Conservation (phyloP, 306 rosid species). For the Medicago lupulina region DNA sequence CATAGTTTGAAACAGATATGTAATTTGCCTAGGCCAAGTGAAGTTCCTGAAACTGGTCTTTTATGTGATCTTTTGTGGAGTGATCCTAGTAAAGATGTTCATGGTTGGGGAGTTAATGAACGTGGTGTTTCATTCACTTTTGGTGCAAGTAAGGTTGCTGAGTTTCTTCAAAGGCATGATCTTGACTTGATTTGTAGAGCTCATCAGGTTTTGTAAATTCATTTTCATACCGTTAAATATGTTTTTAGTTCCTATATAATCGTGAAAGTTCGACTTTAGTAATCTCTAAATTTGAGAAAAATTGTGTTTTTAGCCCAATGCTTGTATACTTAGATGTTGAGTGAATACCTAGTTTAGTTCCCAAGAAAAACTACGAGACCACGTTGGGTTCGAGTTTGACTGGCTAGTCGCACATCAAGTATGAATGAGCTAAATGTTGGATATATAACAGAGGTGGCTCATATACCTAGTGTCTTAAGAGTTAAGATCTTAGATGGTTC, state of each 20-base stretch:
- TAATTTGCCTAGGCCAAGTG: slow-evolving; percentile 39
- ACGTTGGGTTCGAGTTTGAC: too few relatives aligned
- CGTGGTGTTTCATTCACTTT: slow-evolving; percentile 55
- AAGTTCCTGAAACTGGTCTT: slow-evolving; percentile 49
- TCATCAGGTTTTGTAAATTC: slow-evolving; percentile 44
- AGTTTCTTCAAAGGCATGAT: slow-evolving; percentile 46
- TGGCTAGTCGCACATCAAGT: too few relatives aligned
- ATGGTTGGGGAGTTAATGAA: slow-evolving; percentile 48
- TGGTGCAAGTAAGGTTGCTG: slow-evolving; percentile 42
- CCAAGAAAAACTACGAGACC: neutral
- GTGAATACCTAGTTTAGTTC: too few relatives aligned
- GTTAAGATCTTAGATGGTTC: too few relatives aligned
- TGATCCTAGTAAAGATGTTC: slow-evolving; percentile 45
- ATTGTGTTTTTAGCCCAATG: neutral
- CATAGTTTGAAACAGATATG: slow-evolving; percentile 44
- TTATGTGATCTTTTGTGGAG: slow-evolving; percentile 51
- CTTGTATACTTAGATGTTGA: too few relatives aligned
- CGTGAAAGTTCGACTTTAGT: neutral
- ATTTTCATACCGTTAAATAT: neutral
- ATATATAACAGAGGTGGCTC: too few relatives aligned
- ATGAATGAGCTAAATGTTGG: too few relatives aligned
- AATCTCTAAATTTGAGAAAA: neutral
- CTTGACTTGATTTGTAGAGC: slow-evolving; percentile 56
- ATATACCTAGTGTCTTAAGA: too few relatives aligned
- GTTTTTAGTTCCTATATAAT: neutral